Evolutionary conservation across 805 yeast species (phyloP), one percentile per base, ranked within the genome.

Genomic region (Hemisphaericaspora nanyangensis): DNA sequence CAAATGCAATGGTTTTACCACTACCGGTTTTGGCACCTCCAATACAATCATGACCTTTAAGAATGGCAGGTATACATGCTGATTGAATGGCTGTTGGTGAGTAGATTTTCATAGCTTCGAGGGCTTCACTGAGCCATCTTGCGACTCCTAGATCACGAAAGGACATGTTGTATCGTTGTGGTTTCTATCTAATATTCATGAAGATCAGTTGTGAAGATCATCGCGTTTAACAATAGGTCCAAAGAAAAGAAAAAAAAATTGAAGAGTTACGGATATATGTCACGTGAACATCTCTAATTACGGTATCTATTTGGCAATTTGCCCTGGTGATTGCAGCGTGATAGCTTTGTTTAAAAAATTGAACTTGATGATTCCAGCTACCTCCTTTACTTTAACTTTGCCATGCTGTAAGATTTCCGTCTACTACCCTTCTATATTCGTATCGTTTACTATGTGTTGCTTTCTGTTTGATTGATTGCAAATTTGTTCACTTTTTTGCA

Each of bases 11-110:
- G 1, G 99, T 93, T 58, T 93, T 93, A 76, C 99, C 99, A 13
- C 95, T 83, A 63, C 99, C 99, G 0, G 99, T 93, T 60, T 85
- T 85, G 24, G 99, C 99, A 31, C 99, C 99, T 37, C 99, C 99
- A 37, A 93, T 91, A 63, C 96, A 90, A 59, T 90, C 96, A 49
- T 81, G 76, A 6, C 95, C 97, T 30, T 70, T 71, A 28, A 93
- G 57, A 41, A 93, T 85, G 40, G 82, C 77, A 1, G 98, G 98
- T 34, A 93, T 91, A 56, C 96, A 88, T 4, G 88, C 86, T 7
- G 68, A 56, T 58, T 93, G 99, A 65, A 93, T 91, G 16, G 79
- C 77, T 0, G 98, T 86, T 1, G 99, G 99, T 5, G 75, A 70
- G 19, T 74, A 68, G 33, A 93, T 93, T 44, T 80, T 80, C 95